Evolutionary conservation across 2,329 filamentous ascomycete genomes (phyloP).

Genomic region (Pezicula radicicola): DNA sequence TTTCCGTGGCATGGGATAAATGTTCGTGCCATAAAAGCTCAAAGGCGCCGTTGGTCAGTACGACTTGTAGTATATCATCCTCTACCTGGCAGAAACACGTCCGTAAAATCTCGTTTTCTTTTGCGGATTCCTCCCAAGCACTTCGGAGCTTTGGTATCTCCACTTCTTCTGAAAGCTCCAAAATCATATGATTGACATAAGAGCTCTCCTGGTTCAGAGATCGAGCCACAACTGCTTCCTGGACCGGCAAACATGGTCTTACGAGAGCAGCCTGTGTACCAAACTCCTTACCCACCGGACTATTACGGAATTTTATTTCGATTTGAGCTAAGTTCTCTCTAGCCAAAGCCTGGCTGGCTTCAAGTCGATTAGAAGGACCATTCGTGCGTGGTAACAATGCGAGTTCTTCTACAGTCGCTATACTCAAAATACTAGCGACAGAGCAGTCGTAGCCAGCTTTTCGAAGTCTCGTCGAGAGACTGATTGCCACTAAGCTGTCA

Average conservation of each 20-base stretch:
- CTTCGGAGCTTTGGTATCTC: constrained; percentile 15
- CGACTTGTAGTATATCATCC: constrained; percentile 28
- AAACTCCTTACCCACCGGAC: neutral
- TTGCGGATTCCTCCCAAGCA: constrained; percentile 22
- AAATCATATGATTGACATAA: constrained; percentile 32
- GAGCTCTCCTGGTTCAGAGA: constrained; percentile 28
- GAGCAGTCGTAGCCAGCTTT: neutral
- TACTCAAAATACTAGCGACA: neutral
- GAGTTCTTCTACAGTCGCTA: neutral
- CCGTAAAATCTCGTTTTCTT: constrained; percentile 28
- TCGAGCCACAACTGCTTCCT: constrained; percentile 28
- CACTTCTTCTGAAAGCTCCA: constrained; percentile 21
- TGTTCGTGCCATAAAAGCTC: neutral
- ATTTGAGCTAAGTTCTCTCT: neutral
- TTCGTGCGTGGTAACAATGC: neutral
- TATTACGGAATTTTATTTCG: neutral
- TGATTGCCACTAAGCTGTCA: constrained; percentile 28
- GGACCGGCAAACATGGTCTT: neutral
- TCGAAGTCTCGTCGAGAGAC: neutral
- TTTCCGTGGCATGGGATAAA: neutral
- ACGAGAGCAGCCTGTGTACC: neutral
- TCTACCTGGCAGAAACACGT: constrained; percentile 28
- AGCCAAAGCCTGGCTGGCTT: neutral
- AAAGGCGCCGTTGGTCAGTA: constrained; percentile 18
- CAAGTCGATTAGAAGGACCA: neutral